Evolutionary conservation across 2,329 filamentous ascomycete species (phyloP), one percentile per base, ranked within the genome.

Genomic region (Aspergillus jensenii): DNA sequence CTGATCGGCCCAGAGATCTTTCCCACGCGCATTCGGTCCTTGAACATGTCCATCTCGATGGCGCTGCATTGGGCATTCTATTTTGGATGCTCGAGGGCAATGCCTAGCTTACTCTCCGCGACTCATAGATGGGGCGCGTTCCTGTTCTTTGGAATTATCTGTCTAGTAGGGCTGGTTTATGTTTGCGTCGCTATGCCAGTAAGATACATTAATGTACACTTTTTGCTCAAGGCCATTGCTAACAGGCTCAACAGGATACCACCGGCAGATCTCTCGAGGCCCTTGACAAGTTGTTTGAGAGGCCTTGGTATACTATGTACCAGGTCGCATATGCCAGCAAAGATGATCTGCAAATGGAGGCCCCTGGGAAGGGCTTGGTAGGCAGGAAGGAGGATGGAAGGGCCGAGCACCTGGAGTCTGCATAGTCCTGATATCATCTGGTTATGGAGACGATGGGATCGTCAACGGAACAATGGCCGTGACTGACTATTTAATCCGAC

Each of bases 391-490:
- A 19, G 35, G 9, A 43, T 37, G 50, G 12, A 14, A 17, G 25
- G 23, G 19, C 19, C 21, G 43, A 48, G 46, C 46, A 48, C 23
- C 23, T 48, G 5, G 46, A 48, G 17, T 12, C 46, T 15, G 46
- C 27, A 7, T 31, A 35, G 11, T 11, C 27, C 3, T 11, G 25
- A 9, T 9, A 27, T 27, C 25, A 27, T 27, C 25, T 9, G 25
- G 25, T 1, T 95, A 82, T 68, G 79, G 82, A 58, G 84, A 85
- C 1, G 87, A 92, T 55, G 87, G 87, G 0, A 84, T 84, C 1
- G 80, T 90, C 51, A 95, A 95, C 64, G 88, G 84, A 0, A 95
- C 91, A 4, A 89, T 92, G 75, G 95, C 93, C 69, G 77, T 96
- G 47, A 88, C 86, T 93, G 3, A 93, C 90, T 7, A 0, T 93